Evolutionary conservation across 257 asterid species (phyloP), one percentile per base, ranked within the genome.

Genomic region (Solanum boliviense): DNA sequence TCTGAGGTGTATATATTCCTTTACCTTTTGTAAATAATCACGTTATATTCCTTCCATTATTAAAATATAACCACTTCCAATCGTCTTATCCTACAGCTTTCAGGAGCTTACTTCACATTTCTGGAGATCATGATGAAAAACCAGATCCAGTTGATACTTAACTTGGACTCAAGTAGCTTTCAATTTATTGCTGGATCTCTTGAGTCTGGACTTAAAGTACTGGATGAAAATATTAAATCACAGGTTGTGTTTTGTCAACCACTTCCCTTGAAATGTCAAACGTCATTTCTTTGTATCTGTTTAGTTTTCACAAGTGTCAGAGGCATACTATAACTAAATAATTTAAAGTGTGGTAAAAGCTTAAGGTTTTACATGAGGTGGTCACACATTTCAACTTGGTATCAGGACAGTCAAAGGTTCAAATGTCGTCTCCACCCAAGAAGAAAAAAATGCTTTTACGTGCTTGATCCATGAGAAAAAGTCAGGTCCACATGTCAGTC

Each of bases 131-230:
- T 97, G 67, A 95, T 97, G 91, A 94, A 87, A 91, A 93, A 93
- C 94, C 98, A 97, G 91, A 94, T 95, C 65, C 89, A 86, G 86
- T 94, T 95, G 87, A 92, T 94, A 75, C 90, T 93, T 92, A 94
- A 94, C 87, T 96, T 97, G 88, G 98, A 94, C 90, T 89, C 98
- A 58, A 96, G 44, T 88, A 94, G 98, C 87, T 97, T 97, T 92
- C 91, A 90, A 94, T 98, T 95, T 90, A 93, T 97, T 88, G 96
- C 93, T 89, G 95, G 99, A 62, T 97, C 99, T 13, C 98, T 97
- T 56, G 98, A 95, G 89, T 95, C 98, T 25, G 99, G 99, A 88
- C 96, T 97, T 88, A 97, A 94, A 91, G 98, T 98, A 90, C 96
- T 95, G 20, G 99, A 97, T 90, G 89, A 94, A 89, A 91, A 95